Evolutionary conservation across 1,139 yeast species (phyloP).

Genomic region (Geotrichum macrosporum): DNA sequence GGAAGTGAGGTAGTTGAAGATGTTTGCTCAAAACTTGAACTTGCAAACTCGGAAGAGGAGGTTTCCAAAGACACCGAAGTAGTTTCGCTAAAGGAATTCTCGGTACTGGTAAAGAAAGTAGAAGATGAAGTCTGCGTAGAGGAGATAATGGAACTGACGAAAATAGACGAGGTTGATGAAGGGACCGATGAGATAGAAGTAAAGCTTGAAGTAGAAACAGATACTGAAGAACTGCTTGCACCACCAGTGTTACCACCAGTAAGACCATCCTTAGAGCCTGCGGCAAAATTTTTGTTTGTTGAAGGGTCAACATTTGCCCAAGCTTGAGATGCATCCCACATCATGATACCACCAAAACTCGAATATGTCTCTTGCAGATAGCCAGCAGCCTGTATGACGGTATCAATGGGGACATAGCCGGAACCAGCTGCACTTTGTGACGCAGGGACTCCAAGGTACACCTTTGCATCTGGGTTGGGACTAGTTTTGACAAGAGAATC

Average conservation of each 20-base stretch:
- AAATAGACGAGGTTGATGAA: no score
- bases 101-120: no score
- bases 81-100: no score
- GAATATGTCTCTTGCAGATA: constrained; percentile 24
- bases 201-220: constrained; percentile 7
- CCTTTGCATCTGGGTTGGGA: constrained; percentile 51
- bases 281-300: background rate
- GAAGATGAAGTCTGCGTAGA: no score
- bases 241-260: background rate
- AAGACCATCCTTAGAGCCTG: background rate
- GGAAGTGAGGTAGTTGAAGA: background rate
- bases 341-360: constrained; percentile 75
- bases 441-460: constrained; percentile 72
- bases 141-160: no score
- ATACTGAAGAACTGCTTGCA: constrained; percentile 3
- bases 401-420: constrained; percentile 44
- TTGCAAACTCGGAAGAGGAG: no score
- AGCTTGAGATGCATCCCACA: constrained; percentile 92
- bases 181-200: background rate
- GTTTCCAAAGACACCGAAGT: no score
- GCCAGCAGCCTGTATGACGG: constrained; percentile 27
- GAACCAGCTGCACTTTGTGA: constrained; percentile 59
- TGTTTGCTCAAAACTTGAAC: no score
- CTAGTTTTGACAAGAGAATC: constrained; percentile 58
- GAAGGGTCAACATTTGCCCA: constrained; percentile 31